Base-by-base conservation (phyloP, 1,284 basidiomycete genomes). In the Cutaneotrichosporon sp. region DNA sequence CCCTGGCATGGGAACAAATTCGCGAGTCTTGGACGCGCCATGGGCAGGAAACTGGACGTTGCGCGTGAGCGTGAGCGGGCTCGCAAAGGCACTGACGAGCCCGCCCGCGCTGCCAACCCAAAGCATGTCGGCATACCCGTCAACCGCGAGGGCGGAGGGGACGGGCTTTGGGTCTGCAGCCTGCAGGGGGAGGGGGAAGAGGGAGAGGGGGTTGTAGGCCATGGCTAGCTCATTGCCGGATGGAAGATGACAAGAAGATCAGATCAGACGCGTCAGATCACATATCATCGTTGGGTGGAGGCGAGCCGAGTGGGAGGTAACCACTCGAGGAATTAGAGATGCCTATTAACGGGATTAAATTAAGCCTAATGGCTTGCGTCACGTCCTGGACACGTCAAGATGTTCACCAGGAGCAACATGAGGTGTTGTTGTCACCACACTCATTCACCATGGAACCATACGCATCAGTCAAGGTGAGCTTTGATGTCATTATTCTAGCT, bases 121-220 rank as follows among this genome's bases (percentile, higher is more conserved):
- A 42, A 98, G 82, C 14, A 90, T 86, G 79, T 97, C 94, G 1
- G 91, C 90, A 50, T 90, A 89, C 7, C 92, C 89, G 81, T 98
- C 95, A 76, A 98, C 93, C 4, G 88, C 86, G 65, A 97, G 84
- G 0, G 90, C 85, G 22, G 89, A 88, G 0, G 80, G 73, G 34
- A 73, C 65, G 1, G 79, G 78, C 64, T 76, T 75, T 31, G 72
- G 68, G 60, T 78, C 76, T 50, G 69, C 62, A 3, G 72, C 68
- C 49, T 67, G 69, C 16, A 75, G 73, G 11, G 80, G 77, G n/a
- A 80, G 72, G 16, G 72, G 69, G 51, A 80, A 73, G 63, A 80
- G 76, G 52, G 80, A 78, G 9, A 80, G 69, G 6, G 79, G 79
- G 58, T 76, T 76, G 66, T 80, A 80, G 49, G 30, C 26, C 34